Percentiles rank a stretch among this genome's conserved stretches.
Evolutionary conservation across 345 rosid species (phyloP).

Genomic region (Angophora floribunda): DNA sequence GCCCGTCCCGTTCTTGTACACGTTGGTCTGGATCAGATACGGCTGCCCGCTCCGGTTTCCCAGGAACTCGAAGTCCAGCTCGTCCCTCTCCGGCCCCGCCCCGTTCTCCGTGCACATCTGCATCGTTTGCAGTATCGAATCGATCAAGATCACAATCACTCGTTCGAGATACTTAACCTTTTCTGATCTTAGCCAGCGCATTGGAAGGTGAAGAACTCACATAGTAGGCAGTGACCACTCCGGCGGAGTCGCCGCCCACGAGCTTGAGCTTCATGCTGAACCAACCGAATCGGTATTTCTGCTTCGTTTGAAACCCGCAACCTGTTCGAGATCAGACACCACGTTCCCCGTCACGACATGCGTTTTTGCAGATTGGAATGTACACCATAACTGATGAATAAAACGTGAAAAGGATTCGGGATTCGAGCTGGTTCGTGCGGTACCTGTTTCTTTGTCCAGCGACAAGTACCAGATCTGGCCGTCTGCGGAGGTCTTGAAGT

Average conservation of each 20-base stretch:
- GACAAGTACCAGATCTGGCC: constrained; percentile 97
- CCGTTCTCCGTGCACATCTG: constrained; percentile 97
- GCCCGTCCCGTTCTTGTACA: constrained; percentile 88
- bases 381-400: not conserved
- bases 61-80: constrained; percentile 88
- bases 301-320: constrained; percentile 93
- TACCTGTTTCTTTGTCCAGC: constrained; percentile 88
- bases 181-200: not conserved
- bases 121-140: not conserved
- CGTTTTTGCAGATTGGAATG: not conserved
- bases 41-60: constrained; percentile 93
- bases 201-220: constrained; percentile 11
- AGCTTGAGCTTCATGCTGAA: constrained; percentile 95
- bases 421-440: not conserved
- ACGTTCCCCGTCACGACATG: not conserved
- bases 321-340: constrained; percentile 20
- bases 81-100: constrained; percentile 94
- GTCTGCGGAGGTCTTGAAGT: constrained; percentile 87
- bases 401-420: not conserved
- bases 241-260: constrained; percentile 96
- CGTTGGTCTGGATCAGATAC: constrained; percentile 80
- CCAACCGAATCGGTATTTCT: constrained; percentile 93
- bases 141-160: not conserved
- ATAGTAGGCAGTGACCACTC: constrained; percentile 94
- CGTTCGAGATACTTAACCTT: not conserved